phyloP scores from a whole-genome alignment of 2,329 filamentous ascomycete species.

The Thelonectria olida region DNA sequence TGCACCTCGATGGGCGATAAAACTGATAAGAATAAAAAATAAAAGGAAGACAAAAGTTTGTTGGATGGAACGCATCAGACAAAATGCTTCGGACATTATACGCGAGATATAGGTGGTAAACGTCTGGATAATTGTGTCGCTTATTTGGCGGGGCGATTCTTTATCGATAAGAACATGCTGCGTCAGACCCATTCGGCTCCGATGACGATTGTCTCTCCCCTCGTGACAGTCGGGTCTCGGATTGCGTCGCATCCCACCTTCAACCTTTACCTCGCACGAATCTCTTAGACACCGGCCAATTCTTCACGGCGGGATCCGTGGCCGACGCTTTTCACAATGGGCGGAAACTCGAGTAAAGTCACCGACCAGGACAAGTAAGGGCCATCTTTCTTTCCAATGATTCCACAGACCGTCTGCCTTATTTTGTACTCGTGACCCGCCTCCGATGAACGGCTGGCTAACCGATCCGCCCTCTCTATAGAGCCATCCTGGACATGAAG shows the following conservation, averaged over 20 bases:
- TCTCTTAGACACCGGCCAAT: conserved; percentile 12
- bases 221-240: conserved; percentile 34
- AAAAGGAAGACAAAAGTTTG: conserved; percentile 14
- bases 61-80: neutral
- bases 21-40: neutral
- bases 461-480: conserved; percentile 48
- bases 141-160: neutral
- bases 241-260: conserved; percentile 12
- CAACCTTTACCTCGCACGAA: conserved; percentile 12
- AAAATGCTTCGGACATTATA: too few relatives aligned
- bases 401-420: neutral
- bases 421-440: conserved; percentile 26
- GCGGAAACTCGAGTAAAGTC: conserved; percentile 65
- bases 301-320: conserved; percentile 9
- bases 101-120: neutral
- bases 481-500: conserved; percentile 97
- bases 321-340: conserved; percentile 52
- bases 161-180: conserved; percentile 39
- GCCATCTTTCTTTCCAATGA: conserved; percentile 8
- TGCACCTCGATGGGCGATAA: too few relatives aligned
- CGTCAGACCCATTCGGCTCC: conserved; percentile 23
- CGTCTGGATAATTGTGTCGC: conserved; percentile 2
- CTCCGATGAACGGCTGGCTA: neutral
- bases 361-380: conserved; percentile 85
- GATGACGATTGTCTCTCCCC: conserved; percentile 39